Evolutionary conservation across 768 basidiomycete genomes (phyloP).

Genomic region (Sarcomyxa edulis): DNA sequence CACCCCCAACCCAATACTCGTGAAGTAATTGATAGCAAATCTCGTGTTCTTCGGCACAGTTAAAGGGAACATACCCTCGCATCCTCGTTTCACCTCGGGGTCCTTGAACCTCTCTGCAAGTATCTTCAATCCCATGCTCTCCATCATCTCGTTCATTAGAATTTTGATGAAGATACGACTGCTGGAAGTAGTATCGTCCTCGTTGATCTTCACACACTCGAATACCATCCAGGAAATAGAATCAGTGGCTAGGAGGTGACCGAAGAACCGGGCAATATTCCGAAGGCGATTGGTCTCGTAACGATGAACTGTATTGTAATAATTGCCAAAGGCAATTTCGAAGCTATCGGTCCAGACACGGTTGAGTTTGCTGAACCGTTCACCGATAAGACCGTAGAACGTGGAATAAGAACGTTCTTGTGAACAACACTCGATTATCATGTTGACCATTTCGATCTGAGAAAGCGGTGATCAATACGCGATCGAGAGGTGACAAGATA

Average conservation of each 20-base stretch:
- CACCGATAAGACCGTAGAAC: constrained; percentile 96
- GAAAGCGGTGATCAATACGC: neutral
- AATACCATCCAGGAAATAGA: constrained; percentile 87
- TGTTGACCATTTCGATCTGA: constrained; percentile 93
- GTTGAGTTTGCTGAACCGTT: constrained; percentile 95
- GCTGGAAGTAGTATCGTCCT: constrained; percentile 95
- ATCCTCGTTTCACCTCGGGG: constrained; percentile 68
- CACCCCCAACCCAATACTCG: constrained; percentile 85
- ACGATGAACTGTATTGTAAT: constrained; percentile 95
- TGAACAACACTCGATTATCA: constrained; percentile 99
- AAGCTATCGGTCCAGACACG: constrained; percentile 89
- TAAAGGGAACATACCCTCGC: constrained; percentile 87
- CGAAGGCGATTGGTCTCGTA: constrained; percentile 98
- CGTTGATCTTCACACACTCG: constrained; percentile 85
- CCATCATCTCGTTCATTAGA: constrained; percentile 91
- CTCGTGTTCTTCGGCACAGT: constrained; percentile 96
- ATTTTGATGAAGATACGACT: constrained; percentile 98
- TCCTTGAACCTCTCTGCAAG: constrained; percentile 91
- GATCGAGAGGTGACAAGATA: neutral
- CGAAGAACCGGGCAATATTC: constrained; percentile 96
- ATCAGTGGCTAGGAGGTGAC: constrained; percentile 84
- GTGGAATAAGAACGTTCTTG: constrained; percentile 97
- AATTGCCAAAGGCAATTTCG: constrained; percentile 82
- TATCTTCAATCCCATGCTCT: constrained; percentile 84
- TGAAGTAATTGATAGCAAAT: constrained; percentile 97